Evolutionary conservation across 2,329 filamentous ascomycete genomes (phyloP), one percentile per base, ranked within the genome.

Genomic region (Xylaria sp.): DNA sequence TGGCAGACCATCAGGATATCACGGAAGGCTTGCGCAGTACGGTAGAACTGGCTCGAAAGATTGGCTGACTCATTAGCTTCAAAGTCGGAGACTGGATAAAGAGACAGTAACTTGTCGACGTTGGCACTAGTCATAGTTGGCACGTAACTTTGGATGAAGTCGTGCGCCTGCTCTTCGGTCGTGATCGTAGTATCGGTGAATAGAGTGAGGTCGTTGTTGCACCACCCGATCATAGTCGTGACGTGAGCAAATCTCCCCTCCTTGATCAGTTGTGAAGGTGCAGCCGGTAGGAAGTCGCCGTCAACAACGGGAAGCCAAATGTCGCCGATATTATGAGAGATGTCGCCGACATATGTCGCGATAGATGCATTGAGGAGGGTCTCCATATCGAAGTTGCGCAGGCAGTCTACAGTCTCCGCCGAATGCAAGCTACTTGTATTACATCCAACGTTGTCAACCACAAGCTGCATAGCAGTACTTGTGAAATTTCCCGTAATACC

Each of bases 21-120:
- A 15, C 86, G 79, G 71, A 87, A 84, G 25, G 86, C 82, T 39
- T 83, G 79, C 0, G 84, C 81, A 4, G 83, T 73, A 61, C 86
- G 84, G 75, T 84, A 86, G 75, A 86, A 87, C 62, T 88, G 82
- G 34, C 77, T 74, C 2, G 83, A 82, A 1, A 85, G 74, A 52
- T 82, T 81, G 5, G 80, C 80, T 1, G 75, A 73, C 9, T 73
- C 52, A 67, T 82, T 76, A 2, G 81, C 76, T 1, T 73, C 5
- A 72, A 88, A 88, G 0, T 87, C 84, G 6, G 76, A 65, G 1
- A 79, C 71, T 0, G 87, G 86, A 74, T 90, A 90, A 0, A 88
- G 80, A 0, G 78, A 73, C 0, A 87, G 79, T 13, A 89, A 80
- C 13, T 75, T 72, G 50, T 81, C 74, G 5, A 85, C 73, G 71